Base-by-base conservation (phyloP, 495 filamentous ascomycete genomes). In the Apodospora peruviana region DNA sequence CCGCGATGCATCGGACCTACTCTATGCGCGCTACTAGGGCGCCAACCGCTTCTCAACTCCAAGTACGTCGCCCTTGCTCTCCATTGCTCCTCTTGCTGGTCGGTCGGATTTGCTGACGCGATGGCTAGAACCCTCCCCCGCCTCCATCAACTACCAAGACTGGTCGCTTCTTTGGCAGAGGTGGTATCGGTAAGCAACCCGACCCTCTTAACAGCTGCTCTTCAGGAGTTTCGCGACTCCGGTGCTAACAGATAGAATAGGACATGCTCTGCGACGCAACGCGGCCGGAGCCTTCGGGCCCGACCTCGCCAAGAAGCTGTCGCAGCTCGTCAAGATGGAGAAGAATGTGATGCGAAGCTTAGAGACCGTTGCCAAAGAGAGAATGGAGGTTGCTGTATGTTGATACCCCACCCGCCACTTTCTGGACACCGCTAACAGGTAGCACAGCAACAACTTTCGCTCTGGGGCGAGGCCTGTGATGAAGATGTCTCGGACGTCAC, bases 261-360 rank as follows among this genome's bases (percentile, higher is more conserved):
- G 91, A 63, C 93, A 97, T 87, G 88, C 86, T 45, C 85, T 97
- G 67, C 88, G 93, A 61, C 87, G 87, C 67, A 87, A 86, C 46
- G 77, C 90, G 43, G 91, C 91, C 48, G 93, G 93, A 49, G 88
- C 90, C 61, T 97, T 94, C 68, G 94, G 93, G 48, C 94, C 93
- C 48, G 93, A 98, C 48, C 85, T 98, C 24, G 86, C 94, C 45
- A 91, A 93, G 77, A 98, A 98, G 81, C 82, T 98, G 47, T 85
- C 91, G 21, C 88, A 95, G 76, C 81, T 98, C 29, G 93, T 98
- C 51, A 97, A 98, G 78, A 97, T 98, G 94, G 93, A 98, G 75
- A 98, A 98, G 86, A 97, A 98, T 62, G 86, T 95, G 40, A 98
- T 98, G 93, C 87, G 93, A 61, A 96, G 90, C 65, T 83, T 98